Evolutionary conservation across 805 yeast genomes (phyloP).

Genomic region (Cyberlindnera xishuangbannaensis): DNA sequence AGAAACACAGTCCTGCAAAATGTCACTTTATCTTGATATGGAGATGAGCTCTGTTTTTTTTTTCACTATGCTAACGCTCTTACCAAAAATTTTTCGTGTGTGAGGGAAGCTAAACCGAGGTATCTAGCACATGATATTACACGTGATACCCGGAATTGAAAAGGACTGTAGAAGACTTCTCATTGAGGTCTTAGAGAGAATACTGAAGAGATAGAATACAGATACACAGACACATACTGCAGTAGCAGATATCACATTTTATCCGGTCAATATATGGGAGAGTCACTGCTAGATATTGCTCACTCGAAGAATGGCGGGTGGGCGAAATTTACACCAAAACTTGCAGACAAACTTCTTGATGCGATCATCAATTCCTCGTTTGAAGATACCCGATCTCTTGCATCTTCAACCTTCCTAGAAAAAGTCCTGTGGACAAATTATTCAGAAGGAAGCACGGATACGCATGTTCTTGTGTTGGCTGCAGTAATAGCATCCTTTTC

Average conservation of each 20-base stretch:
- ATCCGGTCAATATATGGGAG: too few relatives aligned
- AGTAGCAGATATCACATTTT: too few relatives aligned
- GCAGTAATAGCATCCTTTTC: neutral
- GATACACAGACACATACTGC: too few relatives aligned
- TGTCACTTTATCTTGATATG: neutral
- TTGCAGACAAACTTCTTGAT: slow-evolving; percentile 2
- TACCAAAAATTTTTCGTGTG: slow-evolving; percentile 10
- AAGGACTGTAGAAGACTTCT: neutral
- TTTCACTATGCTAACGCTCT: slow-evolving; percentile 2
- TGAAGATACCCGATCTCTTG: slow-evolving; percentile 1
- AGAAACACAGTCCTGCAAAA: too few relatives aligned
- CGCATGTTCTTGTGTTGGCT: slow-evolving; percentile 5
- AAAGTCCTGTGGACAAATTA: slow-evolving; percentile 5
- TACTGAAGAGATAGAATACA: too few relatives aligned
- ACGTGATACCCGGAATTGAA: neutral
- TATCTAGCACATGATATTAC: neutral
- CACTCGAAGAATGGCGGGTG: slow-evolving; percentile 2
- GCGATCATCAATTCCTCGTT: neutral
- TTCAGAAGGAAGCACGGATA: slow-evolving; percentile 7
- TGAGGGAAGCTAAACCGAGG: neutral
- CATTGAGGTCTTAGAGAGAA: neutral
- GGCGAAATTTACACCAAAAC: slow-evolving; percentile 4
- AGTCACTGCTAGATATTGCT: neutral
- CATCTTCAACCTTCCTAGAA: neutral
- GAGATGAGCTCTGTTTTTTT: slow-evolving; percentile 12